These are phyloP conservation scores for Medicago lupulina DNA, from an alignment of 306 rosid genomes.

Conservation along the genomic window DNA sequence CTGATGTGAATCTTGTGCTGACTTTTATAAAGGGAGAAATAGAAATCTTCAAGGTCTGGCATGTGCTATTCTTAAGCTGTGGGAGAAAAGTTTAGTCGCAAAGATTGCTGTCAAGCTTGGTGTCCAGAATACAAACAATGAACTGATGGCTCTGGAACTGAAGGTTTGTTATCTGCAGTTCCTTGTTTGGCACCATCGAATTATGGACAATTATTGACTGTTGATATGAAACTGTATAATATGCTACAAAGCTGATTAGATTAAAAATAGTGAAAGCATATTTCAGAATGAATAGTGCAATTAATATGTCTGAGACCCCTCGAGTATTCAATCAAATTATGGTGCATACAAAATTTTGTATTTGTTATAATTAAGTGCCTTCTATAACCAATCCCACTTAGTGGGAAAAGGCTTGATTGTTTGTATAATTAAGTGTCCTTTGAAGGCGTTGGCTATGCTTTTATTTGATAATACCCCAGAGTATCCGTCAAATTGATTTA, in stretches of 20 bases:
- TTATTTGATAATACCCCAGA: no score
- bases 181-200: conserved; percentile 28
- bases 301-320: conserved; percentile 4
- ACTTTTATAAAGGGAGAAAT: conserved; percentile 75
- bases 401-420: no score
- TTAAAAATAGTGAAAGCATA: conserved; percentile 7
- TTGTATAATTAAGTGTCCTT: not conserved
- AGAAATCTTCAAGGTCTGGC: conserved; percentile 97
- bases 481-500: not conserved
- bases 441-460: not conserved
- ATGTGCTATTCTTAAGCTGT: conserved; percentile 75
- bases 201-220: conserved; percentile 21
- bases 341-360: conserved; percentile 1
- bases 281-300: conserved; percentile 19
- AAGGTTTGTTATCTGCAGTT: conserved; percentile 60
- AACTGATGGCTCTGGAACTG: conserved; percentile 92
- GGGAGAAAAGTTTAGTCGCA: conserved; percentile 91
- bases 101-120: conserved; percentile 98
- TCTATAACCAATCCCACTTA: no score
- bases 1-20: conserved; percentile 41
- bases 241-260: conserved; percentile 18
- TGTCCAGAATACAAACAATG: conserved; percentile 93
- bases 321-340: conserved; percentile 4
- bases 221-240: conserved; percentile 20
- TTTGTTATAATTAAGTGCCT: not conserved